Conservation (phyloP, 805 yeast species). For the Yarrowia keelungensis region DNA sequence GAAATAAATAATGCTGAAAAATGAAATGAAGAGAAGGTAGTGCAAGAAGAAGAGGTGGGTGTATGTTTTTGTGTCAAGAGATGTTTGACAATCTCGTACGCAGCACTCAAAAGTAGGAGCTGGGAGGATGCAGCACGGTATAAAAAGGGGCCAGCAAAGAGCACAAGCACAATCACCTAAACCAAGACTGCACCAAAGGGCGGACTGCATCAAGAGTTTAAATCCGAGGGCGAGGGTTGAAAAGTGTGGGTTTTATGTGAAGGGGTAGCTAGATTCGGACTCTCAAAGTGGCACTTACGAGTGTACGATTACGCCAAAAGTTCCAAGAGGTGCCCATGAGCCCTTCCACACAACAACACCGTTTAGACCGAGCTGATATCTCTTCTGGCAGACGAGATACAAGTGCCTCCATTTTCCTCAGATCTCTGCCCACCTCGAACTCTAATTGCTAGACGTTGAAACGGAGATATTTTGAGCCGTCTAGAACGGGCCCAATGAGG, state of each 20-base stretch:
- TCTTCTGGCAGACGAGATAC: not conserved
- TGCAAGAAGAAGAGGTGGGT: slow-evolving; percentile 25
- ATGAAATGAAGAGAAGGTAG: slow-evolving; percentile 19
- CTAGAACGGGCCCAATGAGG: not conserved
- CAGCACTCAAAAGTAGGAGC: slow-evolving; percentile 31
- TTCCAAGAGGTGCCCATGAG: fast-evolving
- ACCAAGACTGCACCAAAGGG: slow-evolving; percentile 36
- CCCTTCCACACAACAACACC: not conserved
- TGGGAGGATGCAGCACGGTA: slow-evolving; percentile 37
- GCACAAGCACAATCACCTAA: slow-evolving; percentile 30
- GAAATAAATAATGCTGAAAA: slow-evolving; percentile 28
- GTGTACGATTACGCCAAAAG: not conserved
- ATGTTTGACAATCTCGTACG: slow-evolving; percentile 37
- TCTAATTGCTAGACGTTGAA: slow-evolving; percentile 11
- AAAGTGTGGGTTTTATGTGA: slow-evolving; percentile 20
- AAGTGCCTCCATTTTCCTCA: not conserved
- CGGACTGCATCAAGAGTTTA: slow-evolving; percentile 32
- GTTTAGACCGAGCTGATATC: not conserved
- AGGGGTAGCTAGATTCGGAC: slow-evolving; percentile 16
- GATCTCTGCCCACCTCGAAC: slow-evolving; percentile 37
- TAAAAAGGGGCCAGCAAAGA: slow-evolving; percentile 31
- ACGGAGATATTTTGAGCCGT: slow-evolving; percentile 4
- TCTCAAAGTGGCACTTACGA: not conserved
- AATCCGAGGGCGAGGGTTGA: slow-evolving; percentile 34
- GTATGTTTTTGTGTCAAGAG: slow-evolving; percentile 21